Evolutionary conservation across 306 rosid genomes (phyloP), one percentile per base, ranked within the genome.

Genomic region (Vigna nakashimae): DNA sequence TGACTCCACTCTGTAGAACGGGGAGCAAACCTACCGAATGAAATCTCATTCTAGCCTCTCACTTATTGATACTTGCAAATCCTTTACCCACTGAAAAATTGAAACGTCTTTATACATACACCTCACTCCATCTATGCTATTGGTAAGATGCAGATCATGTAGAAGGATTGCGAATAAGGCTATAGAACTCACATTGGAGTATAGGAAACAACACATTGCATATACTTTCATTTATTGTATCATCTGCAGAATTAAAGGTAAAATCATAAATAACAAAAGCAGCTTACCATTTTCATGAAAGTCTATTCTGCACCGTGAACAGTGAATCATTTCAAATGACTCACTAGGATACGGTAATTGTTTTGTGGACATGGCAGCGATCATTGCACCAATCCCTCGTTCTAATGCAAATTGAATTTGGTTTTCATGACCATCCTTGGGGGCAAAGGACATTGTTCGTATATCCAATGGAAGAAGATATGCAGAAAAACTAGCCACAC

Each of bases 401-500:
- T 95, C 98, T 82, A 95, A 81, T 48, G 99, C 91, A 85, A 95
- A 95, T 70, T 95, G 98, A 79, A 95, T 95, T 81, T 95, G 99
- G 82, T 92, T 92, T 87, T 95, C 98, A 78, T 95, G 99, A 57
- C 87, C 89, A 80, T 95, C 98, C 85, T 92, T 95, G 77, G 99
- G 99, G 50, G 99, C 98, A 87, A 95, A 95, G 38, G 99, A 91
- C 99, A 95, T 91, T 45, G 96, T 87, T 77, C 86, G 89, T 77
- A 95, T 87, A 83, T 81, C 90, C 92, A 91, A 75, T 65, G 94
- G 88, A 79, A 92, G 91, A 83, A 95, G 96, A 89, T 92, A 92
- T 36, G 98, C 99, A 30, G 96, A 85, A 89, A 95, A 95, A 79
- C 99, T 95, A 73, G 99, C 98, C 82, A 92, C 99, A 16, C 98